Evolutionary conservation across 2,329 filamentous ascomycete species (phyloP).

Genomic region (Exophiala lecanii-corni): DNA sequence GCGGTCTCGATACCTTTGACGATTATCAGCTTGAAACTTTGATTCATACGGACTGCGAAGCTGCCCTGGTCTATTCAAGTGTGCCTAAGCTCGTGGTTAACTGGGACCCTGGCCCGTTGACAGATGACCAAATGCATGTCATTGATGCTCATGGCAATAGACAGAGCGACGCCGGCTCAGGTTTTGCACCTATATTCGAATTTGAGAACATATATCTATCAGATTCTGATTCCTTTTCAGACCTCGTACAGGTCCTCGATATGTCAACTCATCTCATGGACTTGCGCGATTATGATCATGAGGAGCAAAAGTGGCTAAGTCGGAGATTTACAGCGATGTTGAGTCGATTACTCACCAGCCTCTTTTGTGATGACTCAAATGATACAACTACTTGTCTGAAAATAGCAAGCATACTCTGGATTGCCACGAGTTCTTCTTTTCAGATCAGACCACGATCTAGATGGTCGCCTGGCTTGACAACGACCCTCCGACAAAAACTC

Average conservation of each 20-base stretch:
- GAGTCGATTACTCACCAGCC: conserved; percentile 17
- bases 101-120: conserved; percentile 15
- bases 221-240: conserved; percentile 7
- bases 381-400: conserved; percentile 9
- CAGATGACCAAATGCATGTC: conserved; percentile 5
- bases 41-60: conserved; percentile 12
- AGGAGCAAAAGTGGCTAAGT: conserved; percentile 18
- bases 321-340: conserved; percentile 15
- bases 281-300: conserved; percentile 7
- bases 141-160: conserved; percentile 7
- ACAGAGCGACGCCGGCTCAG: conserved; percentile 3
- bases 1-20: conserved; percentile 19
- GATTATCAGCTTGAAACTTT: conserved; percentile 20
- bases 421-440: conserved; percentile 3
- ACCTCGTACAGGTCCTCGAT: conserved; percentile 15
- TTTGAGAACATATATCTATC: neutral
- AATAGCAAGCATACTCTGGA: conserved; percentile 13
- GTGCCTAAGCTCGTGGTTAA: conserved; percentile 13
- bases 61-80: conserved; percentile 9
- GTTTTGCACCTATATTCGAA: conserved; percentile 8
- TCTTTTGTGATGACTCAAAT: conserved; percentile 9
- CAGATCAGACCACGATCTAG: conserved; percentile 5
- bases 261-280: conserved; percentile 10
- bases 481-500: conserved; percentile 3
- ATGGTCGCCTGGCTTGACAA: conserved; percentile 3